Conservation (phyloP, 2,329 filamentous ascomycete species). For the Sphaceloma murrayae region DNA sequence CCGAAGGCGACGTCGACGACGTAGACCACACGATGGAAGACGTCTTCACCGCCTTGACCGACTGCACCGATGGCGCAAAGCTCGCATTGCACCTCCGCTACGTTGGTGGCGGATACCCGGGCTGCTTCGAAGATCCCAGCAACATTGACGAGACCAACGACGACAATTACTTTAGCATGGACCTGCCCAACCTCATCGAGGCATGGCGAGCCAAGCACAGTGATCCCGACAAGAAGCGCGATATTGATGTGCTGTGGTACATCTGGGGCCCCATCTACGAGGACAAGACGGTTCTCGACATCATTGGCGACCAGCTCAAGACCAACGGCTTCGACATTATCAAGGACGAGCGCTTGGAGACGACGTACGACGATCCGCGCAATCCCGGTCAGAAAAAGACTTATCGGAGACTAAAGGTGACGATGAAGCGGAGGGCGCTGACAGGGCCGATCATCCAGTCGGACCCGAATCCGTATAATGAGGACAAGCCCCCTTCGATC, state of each 20-base stretch:
- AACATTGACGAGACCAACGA: neutral
- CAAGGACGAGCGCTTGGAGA: neutral
- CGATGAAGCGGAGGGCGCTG: neutral
- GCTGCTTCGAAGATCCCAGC: conserved; percentile 1
- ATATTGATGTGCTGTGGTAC: conserved; percentile 6
- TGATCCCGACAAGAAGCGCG: neutral
- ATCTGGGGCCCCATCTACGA: conserved; percentile 3
- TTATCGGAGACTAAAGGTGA: neutral
- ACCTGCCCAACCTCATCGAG: conserved; percentile 13
- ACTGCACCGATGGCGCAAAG: neutral
- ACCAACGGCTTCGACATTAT: conserved; percentile 4
- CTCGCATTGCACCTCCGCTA: neutral
- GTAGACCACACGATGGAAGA: conserved; percentile 15
- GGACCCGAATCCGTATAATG: neutral
- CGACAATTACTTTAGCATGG: conserved; percentile 7
- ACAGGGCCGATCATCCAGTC: neutral
- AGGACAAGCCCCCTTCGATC: too few species aligned
- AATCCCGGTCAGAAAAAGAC: neutral
- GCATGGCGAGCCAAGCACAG: conserved; percentile 11
- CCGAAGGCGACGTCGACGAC: conserved; percentile 10
- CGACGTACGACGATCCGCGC: neutral
- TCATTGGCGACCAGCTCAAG: conserved; percentile 7
- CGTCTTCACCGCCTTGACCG: conserved; percentile 2
- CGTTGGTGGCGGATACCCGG: conserved; percentile 4
- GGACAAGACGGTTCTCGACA: conserved; percentile 10